phyloP scores from a whole-genome alignment of 371 early-diverging fungal species.

The Nematocida ironsii region DNA sequence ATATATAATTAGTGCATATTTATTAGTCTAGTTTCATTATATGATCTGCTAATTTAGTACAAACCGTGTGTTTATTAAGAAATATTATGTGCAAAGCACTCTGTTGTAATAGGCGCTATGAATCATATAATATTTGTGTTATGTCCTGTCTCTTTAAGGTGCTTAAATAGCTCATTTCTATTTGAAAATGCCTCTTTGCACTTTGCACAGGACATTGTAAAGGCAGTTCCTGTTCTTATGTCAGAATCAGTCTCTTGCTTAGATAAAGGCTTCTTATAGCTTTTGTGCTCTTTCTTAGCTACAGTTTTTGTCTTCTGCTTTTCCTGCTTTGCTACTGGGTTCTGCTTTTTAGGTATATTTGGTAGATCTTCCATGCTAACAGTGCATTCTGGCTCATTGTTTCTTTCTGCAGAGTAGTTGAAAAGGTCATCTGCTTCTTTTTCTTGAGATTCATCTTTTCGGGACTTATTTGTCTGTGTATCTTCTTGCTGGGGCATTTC shows the following conservation, averaged over 20 bases:
- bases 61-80: too few species aligned
- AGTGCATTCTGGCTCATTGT: background rate
- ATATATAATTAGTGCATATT: background rate
- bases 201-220: slow-evolving; percentile 57
- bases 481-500: background rate
- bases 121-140: background rate
- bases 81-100: too few species aligned
- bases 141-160: slow-evolving; percentile 50
- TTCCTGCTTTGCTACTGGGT: background rate
- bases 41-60: too few species aligned
- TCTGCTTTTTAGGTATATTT: background rate
- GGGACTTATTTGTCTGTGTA: background rate
- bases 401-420: background rate
- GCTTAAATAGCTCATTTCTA: slow-evolving; percentile 47
- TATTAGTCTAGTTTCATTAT: background rate
- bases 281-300: background rate
- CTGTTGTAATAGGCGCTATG: background rate
- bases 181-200: slow-evolving; percentile 45
- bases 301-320: background rate
- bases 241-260: background rate
- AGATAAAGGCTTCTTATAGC: background rate
- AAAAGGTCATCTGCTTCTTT: background rate
- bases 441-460: background rate
- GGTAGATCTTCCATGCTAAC: background rate
- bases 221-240: slow-evolving; percentile 35